phyloP scores from a whole-genome alignment of 495 filamentous ascomycete species.

The Xanthoparmelia taractica region DNA sequence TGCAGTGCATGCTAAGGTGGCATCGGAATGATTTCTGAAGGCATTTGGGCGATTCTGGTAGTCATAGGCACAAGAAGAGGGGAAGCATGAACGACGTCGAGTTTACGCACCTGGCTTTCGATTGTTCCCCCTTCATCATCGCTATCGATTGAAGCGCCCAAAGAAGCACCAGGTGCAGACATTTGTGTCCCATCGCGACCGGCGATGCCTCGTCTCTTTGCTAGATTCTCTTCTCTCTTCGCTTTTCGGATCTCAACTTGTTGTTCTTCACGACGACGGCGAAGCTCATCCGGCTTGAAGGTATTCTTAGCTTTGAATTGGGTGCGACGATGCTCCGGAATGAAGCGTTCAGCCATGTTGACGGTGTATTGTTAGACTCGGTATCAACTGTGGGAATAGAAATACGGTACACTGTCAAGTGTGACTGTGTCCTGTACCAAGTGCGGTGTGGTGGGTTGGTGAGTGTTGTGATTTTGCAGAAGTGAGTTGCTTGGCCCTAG shows the following conservation, averaged over 20 bases:
- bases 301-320: constrained; percentile 98
- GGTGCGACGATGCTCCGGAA: constrained; percentile 96
- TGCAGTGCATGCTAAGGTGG: not conserved
- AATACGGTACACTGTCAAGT: not conserved
- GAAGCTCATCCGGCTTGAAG: constrained; percentile 98
- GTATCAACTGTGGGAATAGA: not conserved
- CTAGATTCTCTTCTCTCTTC: constrained; percentile 96
- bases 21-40: not conserved
- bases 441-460: not conserved
- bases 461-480: constrained; percentile 4
- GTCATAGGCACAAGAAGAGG: not conserved
- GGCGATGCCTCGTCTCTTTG: constrained; percentile 91
- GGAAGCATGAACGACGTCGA: not conserved
- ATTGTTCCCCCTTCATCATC: constrained; percentile 93
- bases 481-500: not conserved
- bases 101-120: constrained; percentile 84
- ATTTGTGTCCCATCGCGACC: constrained; percentile 52
- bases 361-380: constrained; percentile 2
- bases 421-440: not conserved
- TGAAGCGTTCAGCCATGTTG: constrained; percentile 92
- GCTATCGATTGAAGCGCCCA: constrained; percentile 85
- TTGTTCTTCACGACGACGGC: constrained; percentile 96
- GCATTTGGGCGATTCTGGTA: not conserved
- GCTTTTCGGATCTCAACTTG: constrained; percentile 98
- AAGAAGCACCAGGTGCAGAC: constrained; percentile 71